phyloP scores from a whole-genome alignment of 2,329 filamentous ascomycete genomes.

The Fusarium torulosum region DNA sequence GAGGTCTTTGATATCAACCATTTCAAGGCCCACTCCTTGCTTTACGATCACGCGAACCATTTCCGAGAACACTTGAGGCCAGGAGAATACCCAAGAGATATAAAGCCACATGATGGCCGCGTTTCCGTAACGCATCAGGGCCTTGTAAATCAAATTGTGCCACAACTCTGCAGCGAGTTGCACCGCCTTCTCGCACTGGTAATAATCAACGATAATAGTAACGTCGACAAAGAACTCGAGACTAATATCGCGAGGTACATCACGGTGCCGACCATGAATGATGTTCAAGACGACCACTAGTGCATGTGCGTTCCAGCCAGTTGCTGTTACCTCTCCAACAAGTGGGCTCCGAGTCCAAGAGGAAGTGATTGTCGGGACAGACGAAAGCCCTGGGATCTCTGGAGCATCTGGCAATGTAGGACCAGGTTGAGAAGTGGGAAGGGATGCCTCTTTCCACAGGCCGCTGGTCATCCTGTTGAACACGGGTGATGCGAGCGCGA shows the following conservation, averaged over 20 bases:
- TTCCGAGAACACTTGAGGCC: accelerated
- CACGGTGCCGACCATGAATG: slow-evolving; percentile 9
- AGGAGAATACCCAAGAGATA: neutral
- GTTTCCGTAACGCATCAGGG: accelerated
- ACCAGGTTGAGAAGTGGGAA: accelerated
- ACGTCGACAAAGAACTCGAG: neutral
- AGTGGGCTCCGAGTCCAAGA: neutral
- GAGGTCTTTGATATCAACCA: neutral
- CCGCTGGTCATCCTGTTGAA: slow-evolving; percentile 5
- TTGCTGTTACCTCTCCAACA: neutral
- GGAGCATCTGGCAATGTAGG: no score
- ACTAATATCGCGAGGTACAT: neutral
- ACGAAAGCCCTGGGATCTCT: neutral
- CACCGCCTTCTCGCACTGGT: neutral
- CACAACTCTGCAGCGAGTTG: slow-evolving; percentile 4
- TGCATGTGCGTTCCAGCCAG: neutral
- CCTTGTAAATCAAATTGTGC: accelerated
- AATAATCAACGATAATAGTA: slow-evolving; percentile 17
- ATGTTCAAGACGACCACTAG: slow-evolving; percentile 2
- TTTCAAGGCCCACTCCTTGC: accelerated
- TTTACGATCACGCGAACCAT: neutral
- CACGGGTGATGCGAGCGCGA: neutral
- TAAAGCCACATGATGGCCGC: neutral
- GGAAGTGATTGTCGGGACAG: neutral
- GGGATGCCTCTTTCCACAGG: neutral